Evolutionary conservation across 2,329 filamentous ascomycete species (phyloP).

Genomic region (Exutisphaerella laricina): DNA sequence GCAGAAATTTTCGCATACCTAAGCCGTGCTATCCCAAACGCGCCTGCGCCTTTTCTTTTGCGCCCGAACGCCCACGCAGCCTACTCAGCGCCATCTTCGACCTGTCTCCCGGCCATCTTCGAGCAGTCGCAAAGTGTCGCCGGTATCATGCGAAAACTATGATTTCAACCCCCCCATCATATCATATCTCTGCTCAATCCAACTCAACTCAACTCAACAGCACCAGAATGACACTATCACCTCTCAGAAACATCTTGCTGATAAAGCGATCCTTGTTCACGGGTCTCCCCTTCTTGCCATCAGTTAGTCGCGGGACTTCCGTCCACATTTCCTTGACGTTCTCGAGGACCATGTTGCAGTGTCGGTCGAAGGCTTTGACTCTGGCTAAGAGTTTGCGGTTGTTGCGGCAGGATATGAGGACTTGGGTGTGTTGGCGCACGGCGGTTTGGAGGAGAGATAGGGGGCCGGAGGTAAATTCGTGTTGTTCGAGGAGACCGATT

Average conservation of each 20-base stretch:
- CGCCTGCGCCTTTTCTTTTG: neutral
- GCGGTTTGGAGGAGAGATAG: slow-evolving; percentile 95
- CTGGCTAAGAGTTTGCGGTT: slow-evolving; percentile 96
- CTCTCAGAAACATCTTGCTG: slow-evolving; percentile 92
- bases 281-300: slow-evolving; percentile 79
- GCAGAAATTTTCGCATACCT: neutral
- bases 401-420: slow-evolving; percentile 95
- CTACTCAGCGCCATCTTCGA: neutral
- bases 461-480: slow-evolving; percentile 73
- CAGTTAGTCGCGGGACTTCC: slow-evolving; percentile 75
- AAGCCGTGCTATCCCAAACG: neutral
- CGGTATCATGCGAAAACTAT: no score
- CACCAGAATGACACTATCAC: slow-evolving; percentile 83
- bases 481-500: slow-evolving; percentile 72
- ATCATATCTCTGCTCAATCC: no score
- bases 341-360: slow-evolving; percentile 98
- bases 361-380: slow-evolving; percentile 96
- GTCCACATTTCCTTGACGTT: slow-evolving; percentile 99
- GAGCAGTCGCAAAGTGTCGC: no score
- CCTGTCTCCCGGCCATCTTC: no score
- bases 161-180: no score
- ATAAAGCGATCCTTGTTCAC: slow-evolving; percentile 99
- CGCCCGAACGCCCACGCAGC: slow-evolving; percentile 2
- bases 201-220: slow-evolving; percentile 59
- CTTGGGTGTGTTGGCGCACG: slow-evolving; percentile 88